phyloP scores from a whole-genome alignment of 352 stramenopile genomes.

The Globisporangium nunn region DNA sequence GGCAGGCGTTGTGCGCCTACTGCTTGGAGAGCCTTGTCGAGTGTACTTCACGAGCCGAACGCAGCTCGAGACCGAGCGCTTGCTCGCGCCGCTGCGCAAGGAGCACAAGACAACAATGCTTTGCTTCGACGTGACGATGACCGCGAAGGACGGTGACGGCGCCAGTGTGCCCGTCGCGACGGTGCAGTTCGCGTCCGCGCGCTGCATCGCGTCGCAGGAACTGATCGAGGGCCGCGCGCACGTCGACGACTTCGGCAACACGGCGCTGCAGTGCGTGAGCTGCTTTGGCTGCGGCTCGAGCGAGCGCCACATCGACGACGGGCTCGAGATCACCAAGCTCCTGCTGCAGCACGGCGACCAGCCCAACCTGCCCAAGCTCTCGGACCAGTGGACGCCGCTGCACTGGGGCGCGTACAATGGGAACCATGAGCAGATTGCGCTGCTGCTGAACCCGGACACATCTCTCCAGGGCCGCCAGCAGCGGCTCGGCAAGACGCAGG shows the following conservation, averaged over 20 bases:
- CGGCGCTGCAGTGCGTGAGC: conserved; percentile 63
- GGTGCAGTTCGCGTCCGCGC: conserved; percentile 37
- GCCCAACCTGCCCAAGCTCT: conserved; percentile 57
- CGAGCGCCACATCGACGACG: conserved; percentile 52
- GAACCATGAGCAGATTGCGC: conserved; percentile 50
- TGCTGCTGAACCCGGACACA: conserved; percentile 42
- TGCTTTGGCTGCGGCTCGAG: conserved; percentile 71
- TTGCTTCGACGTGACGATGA: conserved; percentile 44
- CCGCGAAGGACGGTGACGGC: conserved; percentile 25
- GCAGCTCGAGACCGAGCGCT: conserved; percentile 26
- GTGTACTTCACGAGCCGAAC: conserved; percentile 65
- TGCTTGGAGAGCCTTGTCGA: conserved; percentile 48
- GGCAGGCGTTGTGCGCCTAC: conserved; percentile 46
- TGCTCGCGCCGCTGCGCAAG: conserved; percentile 34
- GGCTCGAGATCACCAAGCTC: conserved; percentile 49
- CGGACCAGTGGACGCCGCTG: conserved; percentile 64
- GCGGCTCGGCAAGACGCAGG: conserved; percentile 31
- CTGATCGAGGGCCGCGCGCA: conserved; percentile 40
- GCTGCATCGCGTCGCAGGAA: conserved; percentile 30
- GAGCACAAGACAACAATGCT: conserved; percentile 11
- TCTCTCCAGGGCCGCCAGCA: not conserved
- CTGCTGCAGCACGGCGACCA: conserved; percentile 62
- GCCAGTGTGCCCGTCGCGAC: conserved; percentile 37
- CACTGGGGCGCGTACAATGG: conserved; percentile 76
- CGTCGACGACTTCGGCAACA: conserved; percentile 76